Evolutionary conservation across 441 rosid genomes (phyloP).

Genomic region (Gossypium davidsonii): DNA sequence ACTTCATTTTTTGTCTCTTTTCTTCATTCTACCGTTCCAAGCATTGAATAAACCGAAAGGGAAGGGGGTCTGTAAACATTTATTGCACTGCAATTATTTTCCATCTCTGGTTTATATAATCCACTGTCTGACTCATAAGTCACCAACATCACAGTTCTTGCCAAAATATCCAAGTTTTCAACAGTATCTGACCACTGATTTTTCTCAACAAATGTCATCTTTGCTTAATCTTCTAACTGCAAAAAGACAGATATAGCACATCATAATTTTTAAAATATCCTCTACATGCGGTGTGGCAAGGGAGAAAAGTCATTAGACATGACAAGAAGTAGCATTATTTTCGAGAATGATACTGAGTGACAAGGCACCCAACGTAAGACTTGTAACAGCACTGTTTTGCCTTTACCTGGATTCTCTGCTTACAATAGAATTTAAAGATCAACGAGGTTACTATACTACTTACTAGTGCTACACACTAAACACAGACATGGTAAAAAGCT

Average conservation of each 20-base stretch:
- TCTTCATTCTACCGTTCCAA: too few relatives aligned
- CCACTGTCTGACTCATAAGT: constrained; percentile 42
- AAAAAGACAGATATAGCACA: neutral
- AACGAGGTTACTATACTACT: neutral
- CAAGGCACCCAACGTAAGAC: neutral
- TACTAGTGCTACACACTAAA: neutral
- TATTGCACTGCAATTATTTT: neutral
- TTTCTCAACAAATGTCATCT: neutral
- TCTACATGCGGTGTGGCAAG: neutral
- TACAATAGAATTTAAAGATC: neutral
- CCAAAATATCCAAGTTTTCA: neutral
- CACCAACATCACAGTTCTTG: neutral
- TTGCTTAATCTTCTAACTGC: neutral
- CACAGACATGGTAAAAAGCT: constrained; percentile 35
- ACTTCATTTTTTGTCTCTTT: too few relatives aligned
- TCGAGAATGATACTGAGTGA: neutral
- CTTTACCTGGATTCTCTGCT: neutral
- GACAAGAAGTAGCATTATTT: neutral
- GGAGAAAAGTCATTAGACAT: neutral
- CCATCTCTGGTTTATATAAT: neutral
- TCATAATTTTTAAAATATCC: neutral
- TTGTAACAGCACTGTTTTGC: neutral
- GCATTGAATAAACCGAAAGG: neutral
- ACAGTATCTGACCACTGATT: neutral
- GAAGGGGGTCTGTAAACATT: neutral